phyloP scores from a whole-genome alignment of 768 basidiomycete species.

The Phanerochaete sordida region DNA sequence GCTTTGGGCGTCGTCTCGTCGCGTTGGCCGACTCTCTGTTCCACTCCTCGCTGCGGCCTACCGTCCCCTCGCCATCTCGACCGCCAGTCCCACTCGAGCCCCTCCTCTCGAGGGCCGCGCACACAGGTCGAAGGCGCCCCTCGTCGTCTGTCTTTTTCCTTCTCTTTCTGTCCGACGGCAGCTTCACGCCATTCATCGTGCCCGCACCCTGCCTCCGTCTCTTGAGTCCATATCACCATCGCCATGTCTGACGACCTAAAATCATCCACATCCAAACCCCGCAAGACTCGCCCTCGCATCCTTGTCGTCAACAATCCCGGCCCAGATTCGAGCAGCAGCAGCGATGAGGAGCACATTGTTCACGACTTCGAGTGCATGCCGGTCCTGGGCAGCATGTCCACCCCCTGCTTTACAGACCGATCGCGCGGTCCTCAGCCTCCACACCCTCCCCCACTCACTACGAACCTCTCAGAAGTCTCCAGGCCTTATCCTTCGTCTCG shows the following conservation, averaged over 20 bases:
- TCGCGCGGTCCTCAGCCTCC: slow-evolving; percentile 20
- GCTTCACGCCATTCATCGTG: neutral
- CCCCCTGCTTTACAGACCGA: slow-evolving; percentile 23
- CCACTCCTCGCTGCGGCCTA: slow-evolving; percentile 5
- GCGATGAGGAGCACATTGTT: slow-evolving; percentile 24
- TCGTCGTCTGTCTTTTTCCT: neutral
- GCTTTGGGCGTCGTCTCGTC: slow-evolving; percentile 21
- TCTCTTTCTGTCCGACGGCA: neutral
- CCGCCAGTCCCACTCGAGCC: slow-evolving; percentile 5
- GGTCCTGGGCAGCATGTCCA: slow-evolving; percentile 21
- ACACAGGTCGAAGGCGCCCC: neutral
- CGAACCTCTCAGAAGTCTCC: slow-evolving; percentile 6
- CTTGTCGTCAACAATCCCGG: slow-evolving; percentile 63
- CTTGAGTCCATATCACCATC: neutral
- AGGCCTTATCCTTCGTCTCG: slow-evolving; percentile 29
- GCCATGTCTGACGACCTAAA: slow-evolving; percentile 63
- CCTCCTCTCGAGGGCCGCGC: slow-evolving; percentile 7
- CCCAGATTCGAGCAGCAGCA: slow-evolving; percentile 43
- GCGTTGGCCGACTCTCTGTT: slow-evolving; percentile 21
- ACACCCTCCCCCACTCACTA: slow-evolving; percentile 33
- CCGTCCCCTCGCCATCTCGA: neutral
- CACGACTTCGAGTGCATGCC: neutral
- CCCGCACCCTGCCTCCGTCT: slow-evolving; percentile 12
- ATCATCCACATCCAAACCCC: slow-evolving; percentile 31
- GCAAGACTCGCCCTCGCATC: slow-evolving; percentile 31